Base-by-base conservation (phyloP, 2,329 filamentous ascomycete genomes). In the Fusarium verticillioides region DNA sequence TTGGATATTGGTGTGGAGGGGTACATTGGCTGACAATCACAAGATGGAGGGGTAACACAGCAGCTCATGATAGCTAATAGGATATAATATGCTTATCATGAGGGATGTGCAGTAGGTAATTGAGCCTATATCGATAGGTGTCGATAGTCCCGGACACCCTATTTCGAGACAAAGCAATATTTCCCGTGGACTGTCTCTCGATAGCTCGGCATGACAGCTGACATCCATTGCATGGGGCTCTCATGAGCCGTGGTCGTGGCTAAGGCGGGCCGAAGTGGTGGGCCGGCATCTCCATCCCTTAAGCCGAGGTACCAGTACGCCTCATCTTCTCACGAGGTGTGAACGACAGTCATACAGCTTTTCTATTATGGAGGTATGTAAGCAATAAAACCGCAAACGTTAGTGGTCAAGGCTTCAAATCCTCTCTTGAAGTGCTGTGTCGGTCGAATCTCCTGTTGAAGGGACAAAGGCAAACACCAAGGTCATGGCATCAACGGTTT, bases 171-270 rank as follows among this genome's bases (percentile, higher is more conserved):
- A 46, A 57, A 64, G 30, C 42, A 30, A 52, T 32, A 13, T 44
- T 30, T 40, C 39, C 40, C 21, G 15, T 40, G 8, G 18, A 52
- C n/a, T 5, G 4, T 15, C 23, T 36, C 26, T n/a, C 28, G 18
- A 21, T 36, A 47, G 57, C 66, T 66, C 63, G 60, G 69, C 71
- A 72, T 56, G 50, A 60, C 30, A 60, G 44, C 46, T 42, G 54
- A 61, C n/a, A 46, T 47, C 26, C 26, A 47, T 23, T 23, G 23
- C 39, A 44, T 23, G 28, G 49, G 44, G 43, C 39, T 61, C 66
- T 70, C 59, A 73, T 66, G 72, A 73, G 73, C 73, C 65, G 71
- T 74, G 58, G 63, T 60, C 64, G 44, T 56, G 58, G 63, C 42
- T 49, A 53, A 28, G 60, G 60, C 52, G 53, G 66, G 54, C 53